Evolutionary conservation across 495 filamentous ascomycete genomes (phyloP).

Genomic region (Pyrenula aspistea): DNA sequence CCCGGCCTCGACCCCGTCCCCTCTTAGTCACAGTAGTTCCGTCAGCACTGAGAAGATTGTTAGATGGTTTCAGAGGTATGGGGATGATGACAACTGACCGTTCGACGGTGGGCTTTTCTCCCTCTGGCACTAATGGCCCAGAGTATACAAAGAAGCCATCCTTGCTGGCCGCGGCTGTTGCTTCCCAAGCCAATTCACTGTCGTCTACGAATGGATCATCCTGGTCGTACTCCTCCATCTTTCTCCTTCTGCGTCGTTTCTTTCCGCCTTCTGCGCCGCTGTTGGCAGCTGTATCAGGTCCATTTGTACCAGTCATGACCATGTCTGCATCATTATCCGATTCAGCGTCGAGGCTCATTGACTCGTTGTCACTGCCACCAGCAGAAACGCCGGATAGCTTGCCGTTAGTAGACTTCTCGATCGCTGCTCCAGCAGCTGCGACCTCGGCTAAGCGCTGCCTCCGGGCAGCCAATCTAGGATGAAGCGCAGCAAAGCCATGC

Average conservation of each 20-base stretch:
- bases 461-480: constrained; percentile 80
- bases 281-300: constrained; percentile 23
- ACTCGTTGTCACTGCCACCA: constrained; percentile 48
- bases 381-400: constrained; percentile 35
- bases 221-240: constrained; percentile 91
- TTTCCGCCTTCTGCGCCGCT: constrained; percentile 47
- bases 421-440: constrained; percentile 67
- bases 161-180: constrained; percentile 83
- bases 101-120: constrained; percentile 76
- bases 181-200: constrained; percentile 89
- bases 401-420: constrained; percentile 52
- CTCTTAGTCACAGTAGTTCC: constrained; percentile 53
- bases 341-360: constrained; percentile 29
- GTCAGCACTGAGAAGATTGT: constrained; percentile 44
- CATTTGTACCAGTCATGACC: constrained; percentile 59
- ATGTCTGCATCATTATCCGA: constrained; percentile 61
- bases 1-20: constrained; percentile 55
- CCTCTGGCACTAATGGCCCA: constrained; percentile 74
- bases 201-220: constrained; percentile 97
- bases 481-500: constrained; percentile 88
- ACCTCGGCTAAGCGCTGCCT: constrained; percentile 70
- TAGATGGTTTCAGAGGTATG: constrained; percentile 12
- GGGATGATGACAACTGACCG: constrained; percentile 32
- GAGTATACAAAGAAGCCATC: constrained; percentile 88
- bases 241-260: constrained; percentile 58